phyloP scores from a whole-genome alignment of 306 rosid genomes.

The Ziziphus jujuba region DNA sequence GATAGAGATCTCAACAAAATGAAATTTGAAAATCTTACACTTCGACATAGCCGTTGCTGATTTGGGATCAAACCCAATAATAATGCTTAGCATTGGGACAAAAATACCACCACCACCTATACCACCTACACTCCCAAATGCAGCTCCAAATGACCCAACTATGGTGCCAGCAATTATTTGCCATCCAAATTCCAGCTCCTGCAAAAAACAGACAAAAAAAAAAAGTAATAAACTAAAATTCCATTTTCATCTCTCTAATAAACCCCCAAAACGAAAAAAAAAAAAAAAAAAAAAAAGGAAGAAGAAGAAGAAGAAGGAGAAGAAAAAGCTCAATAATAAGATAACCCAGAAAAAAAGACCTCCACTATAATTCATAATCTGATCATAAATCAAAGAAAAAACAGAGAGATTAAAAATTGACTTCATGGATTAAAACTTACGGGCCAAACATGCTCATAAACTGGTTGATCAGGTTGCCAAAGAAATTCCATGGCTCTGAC shows the following conservation, averaged over 20 bases:
- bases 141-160: slow-evolving; percentile 69
- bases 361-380: no score
- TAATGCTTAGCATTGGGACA: slow-evolving; percentile 72
- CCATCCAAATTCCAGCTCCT: slow-evolving; percentile 77
- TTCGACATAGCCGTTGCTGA: slow-evolving; percentile 68
- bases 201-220: neutral
- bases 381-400: no score
- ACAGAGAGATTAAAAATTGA: neutral
- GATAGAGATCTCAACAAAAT: no score
- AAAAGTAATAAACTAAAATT: no score
- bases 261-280: neutral
- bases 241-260: no score
- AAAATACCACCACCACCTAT: slow-evolving; percentile 86
- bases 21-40: slow-evolving; percentile 42
- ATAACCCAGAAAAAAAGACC: no score
- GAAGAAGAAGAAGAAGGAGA: no score
- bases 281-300: neutral
- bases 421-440: slow-evolving; percentile 22
- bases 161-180: slow-evolving; percentile 43
- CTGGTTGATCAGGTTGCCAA: slow-evolving; percentile 35
- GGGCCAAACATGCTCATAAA: slow-evolving; percentile 64
- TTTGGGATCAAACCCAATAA: slow-evolving; percentile 71
- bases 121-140: slow-evolving; percentile 84
- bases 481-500: slow-evolving; percentile 30
- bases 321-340: no score